Evolutionary conservation across 306 rosid species (phyloP).

Genomic region (Cucumis cinereus): DNA sequence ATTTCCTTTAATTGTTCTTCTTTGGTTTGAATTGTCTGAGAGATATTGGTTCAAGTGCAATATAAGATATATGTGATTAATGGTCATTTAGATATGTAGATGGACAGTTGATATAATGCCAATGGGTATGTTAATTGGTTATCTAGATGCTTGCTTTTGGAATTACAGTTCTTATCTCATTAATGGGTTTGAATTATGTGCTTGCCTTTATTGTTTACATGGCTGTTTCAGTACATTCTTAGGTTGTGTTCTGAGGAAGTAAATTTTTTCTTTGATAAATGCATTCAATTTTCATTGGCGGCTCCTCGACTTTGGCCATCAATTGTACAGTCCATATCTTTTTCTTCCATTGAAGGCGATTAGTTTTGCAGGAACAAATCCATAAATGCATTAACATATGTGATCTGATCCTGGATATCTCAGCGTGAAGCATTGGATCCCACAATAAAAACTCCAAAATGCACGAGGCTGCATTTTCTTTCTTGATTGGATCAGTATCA

Average conservation of each 20-base stretch:
- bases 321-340: background rate
- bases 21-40: background rate
- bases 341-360: background rate
- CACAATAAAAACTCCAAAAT: conserved; percentile 80
- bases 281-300: background rate
- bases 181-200: background rate
- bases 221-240: background rate
- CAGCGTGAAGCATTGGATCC: conserved; percentile 98
- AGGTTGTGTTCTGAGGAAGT: background rate
- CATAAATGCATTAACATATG: conserved; percentile 8
- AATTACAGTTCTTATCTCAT: background rate
- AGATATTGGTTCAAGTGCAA: background rate
- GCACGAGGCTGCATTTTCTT: conserved; percentile 42
- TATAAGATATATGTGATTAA: background rate
- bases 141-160: background rate
- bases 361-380: conserved; percentile 42
- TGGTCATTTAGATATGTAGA: background rate
- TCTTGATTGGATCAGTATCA: conserved; percentile 83
- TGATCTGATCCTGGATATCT: conserved; percentile 18
- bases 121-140: background rate
- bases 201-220: background rate
- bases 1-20: background rate
- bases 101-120: background rate
- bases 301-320: background rate
- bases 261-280: background rate